A percentile compares a stretch with the other conserved stretches of the same genome.
These are phyloP conservation scores for Xylariaceae sp. DNA, from an alignment of 2,329 filamentous ascomycete species.

Conservation along the genomic window DNA sequence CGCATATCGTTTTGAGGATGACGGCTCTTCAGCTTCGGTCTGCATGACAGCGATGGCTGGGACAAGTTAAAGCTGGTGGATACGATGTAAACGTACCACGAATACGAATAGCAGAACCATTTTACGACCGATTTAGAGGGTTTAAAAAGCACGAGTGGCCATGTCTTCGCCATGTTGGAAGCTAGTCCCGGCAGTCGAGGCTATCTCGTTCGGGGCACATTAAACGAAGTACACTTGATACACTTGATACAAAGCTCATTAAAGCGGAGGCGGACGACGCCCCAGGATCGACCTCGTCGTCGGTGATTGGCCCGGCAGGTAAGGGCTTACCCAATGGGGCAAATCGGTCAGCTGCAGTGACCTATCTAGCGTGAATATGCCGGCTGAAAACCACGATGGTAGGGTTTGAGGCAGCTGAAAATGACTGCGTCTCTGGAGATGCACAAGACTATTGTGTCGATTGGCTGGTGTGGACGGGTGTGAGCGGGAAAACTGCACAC, in stretches of 20 bases:
- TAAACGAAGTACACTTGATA: constrained; percentile 18
- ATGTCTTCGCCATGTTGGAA: constrained; percentile 16
- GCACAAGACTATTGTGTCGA: constrained; percentile 26
- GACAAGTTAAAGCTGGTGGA: constrained; percentile 14
- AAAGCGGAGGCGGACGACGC: constrained; percentile 23
- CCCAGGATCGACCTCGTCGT: constrained; percentile 8
- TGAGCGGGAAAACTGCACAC: constrained; percentile 5
- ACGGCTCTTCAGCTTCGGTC: constrained; percentile 14
- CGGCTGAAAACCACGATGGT: constrained; percentile 26
- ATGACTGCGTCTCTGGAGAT: constrained; percentile 15
- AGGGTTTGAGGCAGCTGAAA: constrained; percentile 27
- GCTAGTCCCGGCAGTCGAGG: constrained; percentile 17
- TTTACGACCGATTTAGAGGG: constrained; percentile 13
- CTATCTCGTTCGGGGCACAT: constrained; percentile 20
- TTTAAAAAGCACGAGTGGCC: constrained; percentile 16
- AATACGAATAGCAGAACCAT: constrained; percentile 12
- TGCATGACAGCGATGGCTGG: constrained; percentile 21
- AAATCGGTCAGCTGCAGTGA: constrained; percentile 26
- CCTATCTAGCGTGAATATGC: constrained; percentile 20
- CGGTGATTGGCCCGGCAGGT: constrained; percentile 21
- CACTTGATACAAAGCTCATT: constrained; percentile 19
- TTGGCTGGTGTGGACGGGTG: constrained; percentile 21
- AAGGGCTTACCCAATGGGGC: constrained; percentile 23
- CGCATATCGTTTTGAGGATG: constrained; percentile 22
- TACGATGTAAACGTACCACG: constrained; percentile 1